phyloP scores from a whole-genome alignment of 164 flowering plant genomes.

The Protea cynaroides region DNA sequence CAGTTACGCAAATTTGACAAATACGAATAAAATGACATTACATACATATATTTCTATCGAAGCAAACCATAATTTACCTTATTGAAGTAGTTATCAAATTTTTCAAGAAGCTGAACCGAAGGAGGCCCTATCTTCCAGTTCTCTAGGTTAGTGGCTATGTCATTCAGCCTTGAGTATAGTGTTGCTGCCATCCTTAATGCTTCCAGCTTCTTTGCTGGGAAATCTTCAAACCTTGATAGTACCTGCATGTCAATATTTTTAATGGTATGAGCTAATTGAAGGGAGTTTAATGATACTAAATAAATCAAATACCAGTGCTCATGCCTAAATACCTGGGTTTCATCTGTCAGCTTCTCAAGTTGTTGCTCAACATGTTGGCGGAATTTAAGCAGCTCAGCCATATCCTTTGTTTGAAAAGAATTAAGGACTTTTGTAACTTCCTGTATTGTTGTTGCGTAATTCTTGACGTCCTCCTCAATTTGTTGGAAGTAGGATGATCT shows the following conservation, averaged over 20 bases:
- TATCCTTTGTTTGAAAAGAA: constrained; percentile 63
- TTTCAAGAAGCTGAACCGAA: constrained; percentile 45
- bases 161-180: constrained; percentile 45
- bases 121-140: constrained; percentile 65
- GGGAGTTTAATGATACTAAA: not conserved
- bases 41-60: not conserved
- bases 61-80: constrained; percentile 38
- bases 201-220: constrained; percentile 74
- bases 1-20: not conserved
- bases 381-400: constrained; percentile 60
- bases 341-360: constrained; percentile 73
- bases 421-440: constrained; percentile 48
- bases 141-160: constrained; percentile 33
- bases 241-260: constrained; percentile 34
- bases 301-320: not conserved
- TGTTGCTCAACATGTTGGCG: constrained; percentile 59
- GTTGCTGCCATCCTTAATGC: constrained; percentile 70
- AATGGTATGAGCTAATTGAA: not conserved
- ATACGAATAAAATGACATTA: constrained; percentile 1
- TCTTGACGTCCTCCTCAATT: constrained; percentile 74
- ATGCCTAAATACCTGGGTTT: constrained; percentile 52
- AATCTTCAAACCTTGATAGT: constrained; percentile 72
- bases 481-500: constrained; percentile 80
- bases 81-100: constrained; percentile 59
- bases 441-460: constrained; percentile 44